phyloP scores from a whole-genome alignment of 1,284 basidiomycete genomes.

The Fistulinella cinereoalba region DNA sequence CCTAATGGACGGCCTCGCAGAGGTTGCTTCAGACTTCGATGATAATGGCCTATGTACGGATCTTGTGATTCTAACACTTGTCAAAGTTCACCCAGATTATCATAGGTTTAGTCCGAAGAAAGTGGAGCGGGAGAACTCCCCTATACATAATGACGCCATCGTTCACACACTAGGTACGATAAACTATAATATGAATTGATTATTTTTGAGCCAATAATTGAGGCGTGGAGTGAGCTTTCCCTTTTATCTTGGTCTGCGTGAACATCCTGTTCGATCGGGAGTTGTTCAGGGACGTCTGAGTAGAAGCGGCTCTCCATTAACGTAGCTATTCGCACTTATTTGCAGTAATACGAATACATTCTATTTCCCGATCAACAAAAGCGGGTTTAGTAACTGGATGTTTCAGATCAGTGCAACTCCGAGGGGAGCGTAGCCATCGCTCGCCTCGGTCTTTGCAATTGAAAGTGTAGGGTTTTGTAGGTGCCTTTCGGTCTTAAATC shows the following conservation, averaged over 20 bases:
- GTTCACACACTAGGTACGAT: too few species aligned
- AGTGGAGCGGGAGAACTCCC: background rate
- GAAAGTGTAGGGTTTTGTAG: background rate
- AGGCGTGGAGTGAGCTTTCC: too few species aligned
- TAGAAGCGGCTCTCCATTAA: too few species aligned
- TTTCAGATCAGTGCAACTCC: background rate
- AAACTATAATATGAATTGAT: too few species aligned
- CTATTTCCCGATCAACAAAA: too few species aligned
- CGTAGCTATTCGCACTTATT: too few species aligned
- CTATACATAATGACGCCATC: background rate
- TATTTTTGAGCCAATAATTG: too few species aligned
- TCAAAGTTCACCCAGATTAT: slow-evolving; percentile 28
- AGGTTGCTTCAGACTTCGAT: background rate
- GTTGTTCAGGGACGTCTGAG: background rate
- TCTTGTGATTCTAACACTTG: slow-evolving; percentile 33
- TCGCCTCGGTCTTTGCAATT: background rate
- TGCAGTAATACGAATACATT: too few species aligned
- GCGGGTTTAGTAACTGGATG: background rate
- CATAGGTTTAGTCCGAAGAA: background rate
- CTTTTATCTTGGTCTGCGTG: too few species aligned
- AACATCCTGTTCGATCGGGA: too few species aligned
- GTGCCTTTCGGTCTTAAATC: background rate
- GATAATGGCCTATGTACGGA: slow-evolving; percentile 38
- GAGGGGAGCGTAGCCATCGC: background rate
- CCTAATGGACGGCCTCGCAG: slow-evolving; percentile 24